These are phyloP conservation scores for Spathaspora hagerdaliae DNA, from an alignment of 805 yeast species.

Conservation along the genomic window DNA sequence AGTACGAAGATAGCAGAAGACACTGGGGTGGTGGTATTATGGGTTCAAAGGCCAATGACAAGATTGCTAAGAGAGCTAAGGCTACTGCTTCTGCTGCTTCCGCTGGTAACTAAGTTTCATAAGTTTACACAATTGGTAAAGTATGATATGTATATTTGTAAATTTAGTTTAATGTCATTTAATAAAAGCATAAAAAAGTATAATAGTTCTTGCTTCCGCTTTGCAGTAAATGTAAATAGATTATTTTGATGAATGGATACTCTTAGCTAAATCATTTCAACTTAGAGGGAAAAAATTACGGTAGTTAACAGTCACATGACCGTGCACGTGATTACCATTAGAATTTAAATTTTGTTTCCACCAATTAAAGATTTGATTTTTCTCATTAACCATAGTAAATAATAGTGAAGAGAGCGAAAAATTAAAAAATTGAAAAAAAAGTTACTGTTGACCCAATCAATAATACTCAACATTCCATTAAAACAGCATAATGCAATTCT, in stretches of 20 bases:
- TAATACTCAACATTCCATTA: neutral
- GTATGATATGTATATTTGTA: neutral
- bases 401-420: neutral
- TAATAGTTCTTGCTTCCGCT: too few species aligned
- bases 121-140: neutral
- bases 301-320: too few species aligned
- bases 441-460: neutral
- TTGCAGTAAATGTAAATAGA: too few species aligned
- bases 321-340: neutral
- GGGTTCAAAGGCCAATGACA: conserved; percentile 91
- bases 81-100: conserved; percentile 35
- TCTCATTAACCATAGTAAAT: conserved; percentile 14
- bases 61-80: conserved; percentile 72
- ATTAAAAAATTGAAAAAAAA: conserved; percentile 3
- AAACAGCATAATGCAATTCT: conserved; percentile 39
- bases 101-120: conserved; percentile 1
- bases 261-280: too few species aligned
- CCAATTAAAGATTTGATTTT: conserved; percentile 27
- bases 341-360: neutral
- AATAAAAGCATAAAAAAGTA: neutral
- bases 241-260: too few species aligned
- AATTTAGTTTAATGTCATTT: conserved; percentile 1
- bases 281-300: too few species aligned
- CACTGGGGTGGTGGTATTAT: conserved; percentile 99
- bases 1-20: conserved; percentile 93